Evolutionary conservation across 352 stramenopile species (phyloP), one percentile per base, ranked within the genome.

Genomic region (Aphanomyces invadans): DNA sequence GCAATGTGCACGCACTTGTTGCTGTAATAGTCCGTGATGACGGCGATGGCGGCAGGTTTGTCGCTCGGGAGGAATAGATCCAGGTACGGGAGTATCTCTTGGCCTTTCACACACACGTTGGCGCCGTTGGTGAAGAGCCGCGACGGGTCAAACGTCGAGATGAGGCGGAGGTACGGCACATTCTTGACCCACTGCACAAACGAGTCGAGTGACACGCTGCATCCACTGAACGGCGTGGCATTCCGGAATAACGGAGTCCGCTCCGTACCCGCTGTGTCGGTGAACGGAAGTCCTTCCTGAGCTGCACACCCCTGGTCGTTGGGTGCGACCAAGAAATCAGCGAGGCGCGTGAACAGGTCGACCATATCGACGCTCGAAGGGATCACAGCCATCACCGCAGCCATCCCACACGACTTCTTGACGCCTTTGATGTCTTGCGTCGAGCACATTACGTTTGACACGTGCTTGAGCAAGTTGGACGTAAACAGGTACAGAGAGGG

Each of bases 251-350:
- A 70, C 5, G 52, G 48, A 1, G 51, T 62, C 17, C 2, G 28
- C 15, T 17, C 4, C 17, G 15, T 28, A 2, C 65, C 62, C 2
- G 71, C 65, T 0, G 79, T 81, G 39, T 68, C 78, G 23, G 56
- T 76, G 74, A 86, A 86, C 1, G 53, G 15, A 17, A 72, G 65
- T 23, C 72, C 78, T 0, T 48, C 72, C 42, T 83, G 74, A 2
- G 76, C 73, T n/a, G 70, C 69, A 70, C 77, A 88, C 42, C 76
- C 79, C 48, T 78, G 71, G 25, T 76, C 65, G 29, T 78, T 83
- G 1, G 79, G 73, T n/a, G 29, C 49, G 49, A 57, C 49, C 12
- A 57, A 1, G 29, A 57, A 57, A 19, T 57, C 25, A 5, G 49
- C 21, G 7, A 57, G 4, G 15, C 49, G 49, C 25, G 25, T 32